Evolutionary conservation across 495 filamentous ascomycete genomes (phyloP), one percentile per base, ranked within the genome.

Genomic region (Penicillium canescens): DNA sequence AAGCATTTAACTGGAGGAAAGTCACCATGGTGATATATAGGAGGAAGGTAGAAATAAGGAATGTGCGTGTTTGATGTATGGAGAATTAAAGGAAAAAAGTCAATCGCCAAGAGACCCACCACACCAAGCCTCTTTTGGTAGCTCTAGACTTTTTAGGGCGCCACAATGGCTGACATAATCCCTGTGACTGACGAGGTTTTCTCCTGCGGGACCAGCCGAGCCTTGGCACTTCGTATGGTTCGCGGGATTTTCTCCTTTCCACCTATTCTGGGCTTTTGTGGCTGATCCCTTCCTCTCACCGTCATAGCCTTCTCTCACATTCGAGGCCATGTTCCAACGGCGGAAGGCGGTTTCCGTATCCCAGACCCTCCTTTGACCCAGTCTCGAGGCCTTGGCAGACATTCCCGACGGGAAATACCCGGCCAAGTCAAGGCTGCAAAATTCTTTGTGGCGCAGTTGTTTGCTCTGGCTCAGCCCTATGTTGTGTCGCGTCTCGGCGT

Each of bases 1-100:
- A 36, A 57, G 56, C 52, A 56, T 64, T 53, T 67, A 35, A 61
- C 55, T 67, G 63, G 63, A 67, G 55, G 63, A 55, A 52, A n/a
- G 40, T 39, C 18, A 55, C 33, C 52, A 61, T 63, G 35, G 46
- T 44, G 46, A 54, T 54, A 24, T 24, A 37, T 20, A 10, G 39
- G 12, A 34, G 44, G 37, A 36, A 47, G 33, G 44, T 26, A 54
- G 38, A 48, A 57, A 54, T 36, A 18, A 31, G 31, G 50, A 56
- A 52, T 55, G 52, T 50, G 45, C 34, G 52, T 31, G 46, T 49
- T 37, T 38, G 36, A 39, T 48, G 46, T 50, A 13, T 24, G 18
- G 21, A 21, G 18, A 7, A 23, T 4, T 20, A 4, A 28, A 18
- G 23, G 8, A 21, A 18, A 51, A 51, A 51, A 51, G 40, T 43